phyloP scores from a whole-genome alignment of 2,329 filamentous ascomycete genomes.

The Sporothrix globosa region DNA sequence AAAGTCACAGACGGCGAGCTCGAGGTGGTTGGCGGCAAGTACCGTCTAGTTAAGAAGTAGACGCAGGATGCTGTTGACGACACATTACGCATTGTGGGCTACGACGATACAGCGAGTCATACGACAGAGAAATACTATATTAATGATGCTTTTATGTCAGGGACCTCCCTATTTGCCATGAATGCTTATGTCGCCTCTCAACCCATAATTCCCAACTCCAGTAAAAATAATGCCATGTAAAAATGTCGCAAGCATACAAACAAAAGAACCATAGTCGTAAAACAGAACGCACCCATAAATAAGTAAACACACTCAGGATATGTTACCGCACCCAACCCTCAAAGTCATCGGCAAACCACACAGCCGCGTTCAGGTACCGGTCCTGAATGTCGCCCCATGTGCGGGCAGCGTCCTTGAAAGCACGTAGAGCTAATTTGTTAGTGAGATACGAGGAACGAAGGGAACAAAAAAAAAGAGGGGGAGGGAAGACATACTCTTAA shows the following conservation, averaged over 20 bases:
- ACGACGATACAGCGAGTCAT: too few species aligned
- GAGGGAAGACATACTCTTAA: conserved; percentile 65
- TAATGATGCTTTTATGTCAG: not conserved
- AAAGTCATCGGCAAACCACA: conserved; percentile 75
- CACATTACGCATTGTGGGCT: not conserved
- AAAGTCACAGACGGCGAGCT: conserved; percentile 75
- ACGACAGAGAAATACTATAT: not conserved
- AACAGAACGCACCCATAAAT: not conserved
- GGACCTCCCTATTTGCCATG: not conserved
- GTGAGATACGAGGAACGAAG: not conserved
- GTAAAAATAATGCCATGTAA: not conserved
- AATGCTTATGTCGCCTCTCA: too few species aligned
- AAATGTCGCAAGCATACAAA: not conserved
- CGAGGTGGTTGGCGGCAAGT: conserved; percentile 71
- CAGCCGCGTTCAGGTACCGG: conserved; percentile 68
- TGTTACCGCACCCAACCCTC: conserved; percentile 58
- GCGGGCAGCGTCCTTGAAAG: conserved; percentile 72
- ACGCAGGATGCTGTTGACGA: not conserved
- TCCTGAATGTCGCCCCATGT: conserved; percentile 74
- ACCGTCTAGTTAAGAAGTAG: conserved; percentile 65
- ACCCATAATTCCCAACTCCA: not conserved
- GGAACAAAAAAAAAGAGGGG: not conserved
- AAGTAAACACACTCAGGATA: not conserved
- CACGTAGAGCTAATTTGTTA: conserved; percentile 60
- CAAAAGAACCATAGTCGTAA: not conserved